Base-by-base conservation (phyloP, 73 alveolate genomes). In the Breviolum minutum region DNA sequence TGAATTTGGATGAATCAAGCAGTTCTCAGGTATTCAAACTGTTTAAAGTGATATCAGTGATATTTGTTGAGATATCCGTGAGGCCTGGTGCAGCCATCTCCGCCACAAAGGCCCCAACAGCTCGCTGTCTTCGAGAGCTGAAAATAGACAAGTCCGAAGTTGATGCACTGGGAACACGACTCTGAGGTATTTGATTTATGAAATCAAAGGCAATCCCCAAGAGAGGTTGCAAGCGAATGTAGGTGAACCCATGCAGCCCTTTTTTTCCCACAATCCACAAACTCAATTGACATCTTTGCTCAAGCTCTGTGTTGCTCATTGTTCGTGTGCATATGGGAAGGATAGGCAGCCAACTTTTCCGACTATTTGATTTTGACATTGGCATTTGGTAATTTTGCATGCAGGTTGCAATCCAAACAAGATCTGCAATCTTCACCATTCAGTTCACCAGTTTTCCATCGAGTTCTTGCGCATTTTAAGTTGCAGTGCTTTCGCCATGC, bases 71-170 rank as follows among this genome's bases (percentile, higher is more conserved):
- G 54, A 40, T 40, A 40, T 40, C 54, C 24, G 26, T 7, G 92
- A 83, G 92, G 92, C 74, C 76, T 54, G 92, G 73, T 22, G 92
- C 76, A 83, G 92, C 92, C 92, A 83, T 83, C 92, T 61, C 76
- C 90, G 73, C 92, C 92, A 9, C 92, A 83, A 61, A 76, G 92
- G 20, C 73, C 92, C 48, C 92, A 83, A n/a, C 92, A 83, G 92
- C 92, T 83, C 61, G 73, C 92, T 26, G 73, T 61, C 64, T 83
- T 83, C 26, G 92, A 83, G 76, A 83, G 73, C 76, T 83, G 92
- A 83, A 83, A 20, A 83, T 4, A 62, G 54, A 7, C 54, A 40
- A 40, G 54, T 40, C 54, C 54, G 54, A 40, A 40, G 54, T 40
- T 40, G 54, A 40, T 40, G 54, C 54, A 40, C 5, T 40, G 54